Percentiles rank a stretch among this genome's conserved stretches.
Evolutionary conservation across 1,139 yeast species (phyloP).

Genomic region (Yamadazyma pseudoaaseri): DNA sequence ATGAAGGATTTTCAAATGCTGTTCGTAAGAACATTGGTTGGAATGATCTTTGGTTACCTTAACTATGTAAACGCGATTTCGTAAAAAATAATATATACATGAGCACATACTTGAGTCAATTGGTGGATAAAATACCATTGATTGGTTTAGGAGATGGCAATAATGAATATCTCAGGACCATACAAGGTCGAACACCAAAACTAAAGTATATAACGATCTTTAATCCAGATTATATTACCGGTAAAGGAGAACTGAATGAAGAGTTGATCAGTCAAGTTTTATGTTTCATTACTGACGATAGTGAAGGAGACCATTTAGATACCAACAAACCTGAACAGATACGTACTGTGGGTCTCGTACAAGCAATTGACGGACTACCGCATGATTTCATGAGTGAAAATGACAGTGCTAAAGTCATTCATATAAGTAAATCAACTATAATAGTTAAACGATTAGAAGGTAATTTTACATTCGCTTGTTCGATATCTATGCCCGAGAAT

Average conservation of each 20-base stretch:
- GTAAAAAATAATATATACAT: constrained; percentile 8
- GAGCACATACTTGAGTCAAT: constrained; percentile 21
- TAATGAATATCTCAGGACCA: constrained; percentile 14
- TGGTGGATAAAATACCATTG: constrained; percentile 17
- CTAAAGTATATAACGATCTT: constrained; percentile 20
- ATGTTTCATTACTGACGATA: constrained; percentile 23
- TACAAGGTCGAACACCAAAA: constrained; percentile 14
- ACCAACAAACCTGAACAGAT: constrained; percentile 24
- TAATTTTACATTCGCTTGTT: constrained; percentile 28
- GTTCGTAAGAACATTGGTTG: constrained; percentile 84
- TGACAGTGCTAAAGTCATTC: constrained; percentile 20
- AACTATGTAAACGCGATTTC: constrained; percentile 1
- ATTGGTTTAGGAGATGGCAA: constrained; percentile 8
- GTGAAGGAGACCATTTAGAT: constrained; percentile 13
- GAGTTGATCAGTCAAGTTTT: constrained; percentile 30
- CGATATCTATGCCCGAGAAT: constrained; percentile 18
- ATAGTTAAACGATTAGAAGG: constrained; percentile 27
- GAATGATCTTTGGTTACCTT: constrained; percentile 60
- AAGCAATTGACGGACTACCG: constrained; percentile 30
- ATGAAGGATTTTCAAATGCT: constrained; percentile 94
- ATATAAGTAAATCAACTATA: constrained; percentile 26
- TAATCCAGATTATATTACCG: constrained; percentile 21
- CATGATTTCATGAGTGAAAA: constrained; percentile 9
- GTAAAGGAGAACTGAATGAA: constrained; percentile 25
- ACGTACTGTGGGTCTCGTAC: constrained; percentile 34